Percentiles rank a stretch among this genome's conserved stretches.
Conservation (phyloP, 768 basidiomycete genomes). For the Stropharia rugosoannulata region DNA sequence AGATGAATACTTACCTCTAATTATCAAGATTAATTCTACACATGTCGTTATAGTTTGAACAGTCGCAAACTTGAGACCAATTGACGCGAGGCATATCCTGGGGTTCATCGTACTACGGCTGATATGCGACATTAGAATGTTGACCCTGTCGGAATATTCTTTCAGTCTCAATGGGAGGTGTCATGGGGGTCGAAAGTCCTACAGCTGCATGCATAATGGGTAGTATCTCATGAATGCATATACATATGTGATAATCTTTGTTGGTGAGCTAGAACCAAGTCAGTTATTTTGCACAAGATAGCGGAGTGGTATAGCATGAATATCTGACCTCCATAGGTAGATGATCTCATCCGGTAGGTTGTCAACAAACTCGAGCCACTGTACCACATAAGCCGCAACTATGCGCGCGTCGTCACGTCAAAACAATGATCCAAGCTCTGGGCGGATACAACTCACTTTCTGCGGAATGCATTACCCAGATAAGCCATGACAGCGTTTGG, state of each 20-base stretch:
- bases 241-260: no score
- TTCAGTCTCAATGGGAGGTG: no score
- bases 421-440: no score
- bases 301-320: not conserved
- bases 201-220: no score
- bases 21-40: not conserved
- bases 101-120: not conserved
- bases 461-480: no score
- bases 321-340: not conserved
- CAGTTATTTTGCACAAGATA: not conserved
- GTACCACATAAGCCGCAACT: not conserved
- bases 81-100: not conserved
- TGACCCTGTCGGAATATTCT: not conserved
- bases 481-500: no score
- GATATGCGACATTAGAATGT: not conserved
- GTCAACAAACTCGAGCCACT: not conserved
- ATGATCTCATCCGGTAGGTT: not conserved
- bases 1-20: not conserved
- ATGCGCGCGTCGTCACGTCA: not conserved
- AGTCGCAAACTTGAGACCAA: not conserved
- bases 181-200: no score
- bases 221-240: no score
- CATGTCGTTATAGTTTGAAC: not conserved
- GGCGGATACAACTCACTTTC: no score
- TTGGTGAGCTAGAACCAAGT: no score